Percentiles rank a stretch among this genome's conserved stretches.
These are phyloP conservation scores for Saccharata proteae DNA, from an alignment of 2,329 filamentous ascomycete species.

Conservation along the genomic window DNA sequence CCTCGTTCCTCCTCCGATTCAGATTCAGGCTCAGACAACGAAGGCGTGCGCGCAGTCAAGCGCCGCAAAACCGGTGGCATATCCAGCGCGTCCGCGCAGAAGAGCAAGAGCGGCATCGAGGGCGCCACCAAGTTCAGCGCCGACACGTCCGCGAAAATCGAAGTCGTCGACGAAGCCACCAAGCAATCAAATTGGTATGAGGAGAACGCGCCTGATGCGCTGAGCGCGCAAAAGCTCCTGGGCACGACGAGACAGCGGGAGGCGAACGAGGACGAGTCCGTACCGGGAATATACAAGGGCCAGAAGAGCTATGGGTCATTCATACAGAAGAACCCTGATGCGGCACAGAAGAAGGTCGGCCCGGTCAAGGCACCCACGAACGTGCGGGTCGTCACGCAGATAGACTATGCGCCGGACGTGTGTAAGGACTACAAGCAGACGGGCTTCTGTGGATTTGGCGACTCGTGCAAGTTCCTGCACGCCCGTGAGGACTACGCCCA, in stretches of 20 bases:
- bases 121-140: constrained; percentile 45
- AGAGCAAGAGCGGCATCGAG: constrained; percentile 26
- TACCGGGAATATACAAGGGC: constrained; percentile 65
- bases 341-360: constrained; percentile 58
- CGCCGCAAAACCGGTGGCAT: constrained; percentile 58
- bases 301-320: constrained; percentile 50
- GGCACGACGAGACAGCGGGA: constrained; percentile 38
- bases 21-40: constrained; percentile 57
- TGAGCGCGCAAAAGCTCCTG: constrained; percentile 44
- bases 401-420: constrained; percentile 82
- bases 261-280: constrained; percentile 14
- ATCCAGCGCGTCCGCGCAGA: constrained; percentile 53
- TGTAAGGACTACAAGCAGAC: constrained; percentile 89
- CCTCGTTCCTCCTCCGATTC: constrained; percentile 39
- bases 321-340: constrained; percentile 70
- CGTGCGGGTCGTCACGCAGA: constrained; percentile 79
- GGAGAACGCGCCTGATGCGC: constrained; percentile 45
- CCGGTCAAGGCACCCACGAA: constrained; percentile 84
- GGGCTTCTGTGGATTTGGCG: constrained; percentile 54
- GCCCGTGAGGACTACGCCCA: constrained; percentile 70
- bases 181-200: constrained; percentile 86
- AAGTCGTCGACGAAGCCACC: constrained; percentile 72
- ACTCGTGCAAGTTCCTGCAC: constrained; percentile 73
- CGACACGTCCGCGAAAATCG: constrained; percentile 50
- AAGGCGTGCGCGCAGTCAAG: constrained; percentile 64